A percentile compares a stretch with the other conserved stretches of the same genome.
phyloP scores from a whole-genome alignment of 108 stramenopile species.

The Nitzschia sp. region DNA sequence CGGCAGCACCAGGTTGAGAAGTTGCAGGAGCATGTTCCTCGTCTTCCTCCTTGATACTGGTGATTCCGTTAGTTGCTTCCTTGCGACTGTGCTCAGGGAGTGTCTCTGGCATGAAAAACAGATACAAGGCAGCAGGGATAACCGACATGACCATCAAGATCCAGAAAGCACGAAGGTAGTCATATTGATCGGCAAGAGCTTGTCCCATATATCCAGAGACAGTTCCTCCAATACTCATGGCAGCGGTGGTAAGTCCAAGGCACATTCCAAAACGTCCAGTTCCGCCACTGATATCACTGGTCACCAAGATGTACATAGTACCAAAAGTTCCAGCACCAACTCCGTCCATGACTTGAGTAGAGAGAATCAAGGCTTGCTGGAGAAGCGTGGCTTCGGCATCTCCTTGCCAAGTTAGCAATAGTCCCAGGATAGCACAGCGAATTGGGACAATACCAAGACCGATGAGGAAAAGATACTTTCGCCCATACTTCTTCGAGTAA shows the following conservation, averaged over 20 bases:
- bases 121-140: conserved; percentile 68
- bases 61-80: conserved; percentile 8
- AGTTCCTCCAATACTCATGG: conserved; percentile 92
- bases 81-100: conserved; percentile 30
- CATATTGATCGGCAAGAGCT: conserved; percentile 75
- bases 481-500: conserved; percentile 76
- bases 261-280: conserved; percentile 82
- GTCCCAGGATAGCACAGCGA: conserved; percentile 69
- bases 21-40: conserved; percentile 15
- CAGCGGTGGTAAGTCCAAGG: conserved; percentile 78
- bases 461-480: conserved; percentile 77
- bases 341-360: conserved; percentile 85
- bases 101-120: conserved; percentile 84
- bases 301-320: conserved; percentile 90
- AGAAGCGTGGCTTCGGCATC: conserved; percentile 36
- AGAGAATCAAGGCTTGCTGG: conserved; percentile 67
- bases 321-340: conserved; percentile 89
- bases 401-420: conserved; percentile 50
- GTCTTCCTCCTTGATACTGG: conserved; percentile 27
- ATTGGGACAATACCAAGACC: conserved; percentile 80
- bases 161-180: conserved; percentile 72
- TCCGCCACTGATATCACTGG: conserved; percentile 80
- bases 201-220: conserved; percentile 84
- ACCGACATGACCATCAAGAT: conserved; percentile 76
- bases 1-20: conserved; percentile 4